Conservation (phyloP, 2,329 filamentous ascomycete species). For the Claviceps paspali region DNA sequence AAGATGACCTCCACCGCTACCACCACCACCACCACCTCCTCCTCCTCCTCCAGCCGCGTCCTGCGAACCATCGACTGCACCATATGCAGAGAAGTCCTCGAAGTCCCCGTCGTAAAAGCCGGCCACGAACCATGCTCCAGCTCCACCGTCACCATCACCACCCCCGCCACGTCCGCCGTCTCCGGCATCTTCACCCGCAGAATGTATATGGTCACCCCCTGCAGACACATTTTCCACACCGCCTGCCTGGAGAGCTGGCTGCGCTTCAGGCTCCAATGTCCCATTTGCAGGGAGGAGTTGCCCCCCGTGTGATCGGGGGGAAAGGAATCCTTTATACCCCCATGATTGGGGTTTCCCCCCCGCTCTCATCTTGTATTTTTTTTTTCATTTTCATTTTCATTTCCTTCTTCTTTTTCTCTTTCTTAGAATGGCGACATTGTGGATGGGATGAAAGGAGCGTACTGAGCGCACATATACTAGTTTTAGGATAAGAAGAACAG, state of each 20-base stretch:
- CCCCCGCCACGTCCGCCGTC: conserved; percentile 25
- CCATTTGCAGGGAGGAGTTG: conserved; percentile 81
- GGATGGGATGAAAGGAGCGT: too few species aligned
- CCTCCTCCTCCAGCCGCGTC: too few species aligned
- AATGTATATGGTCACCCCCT: conserved; percentile 94
- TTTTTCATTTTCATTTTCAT: background rate
- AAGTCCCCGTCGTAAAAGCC: conserved; percentile 64
- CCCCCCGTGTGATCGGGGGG: conserved; percentile 75
- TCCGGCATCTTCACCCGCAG: conserved; percentile 62
- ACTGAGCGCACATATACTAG: too few species aligned
- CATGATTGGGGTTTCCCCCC: too few species aligned
- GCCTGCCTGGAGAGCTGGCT: conserved; percentile 92
- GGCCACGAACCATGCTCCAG: conserved; percentile 26
- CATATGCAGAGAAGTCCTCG: conserved; percentile 83
- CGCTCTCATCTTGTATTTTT: background rate
- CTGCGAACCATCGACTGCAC: conserved; percentile 63
- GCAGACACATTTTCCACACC: conserved; percentile 89
- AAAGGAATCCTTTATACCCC: too few species aligned
- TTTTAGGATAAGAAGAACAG: too few species aligned
- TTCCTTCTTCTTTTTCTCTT: background rate
- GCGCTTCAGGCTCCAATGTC: conserved; percentile 82
- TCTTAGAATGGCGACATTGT: too few species aligned
- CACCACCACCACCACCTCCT: background rate
- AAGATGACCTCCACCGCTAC: conserved; percentile 4
- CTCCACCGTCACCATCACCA: background rate